Evolutionary conservation across 768 basidiomycete genomes (phyloP), one percentile per base, ranked within the genome.

Genomic region (Baorangia bicolor): DNA sequence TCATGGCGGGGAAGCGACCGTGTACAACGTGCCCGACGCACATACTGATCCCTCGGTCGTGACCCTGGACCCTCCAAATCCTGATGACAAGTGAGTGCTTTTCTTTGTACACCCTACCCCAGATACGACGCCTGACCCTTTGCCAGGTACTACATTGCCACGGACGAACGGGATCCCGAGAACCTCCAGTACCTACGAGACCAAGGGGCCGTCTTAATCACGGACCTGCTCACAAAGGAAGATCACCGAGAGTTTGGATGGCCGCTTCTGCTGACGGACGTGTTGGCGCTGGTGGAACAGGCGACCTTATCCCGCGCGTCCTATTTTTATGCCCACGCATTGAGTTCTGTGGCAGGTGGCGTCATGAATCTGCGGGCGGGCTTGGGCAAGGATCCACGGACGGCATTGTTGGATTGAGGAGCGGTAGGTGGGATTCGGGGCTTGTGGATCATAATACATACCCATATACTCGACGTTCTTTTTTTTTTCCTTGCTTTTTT

Each of bases 231-330:
- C 43, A 78, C 77, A 2, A 58, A 65, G n/a, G 73, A 77, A 23
- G 78, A 80, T 51, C 67, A 69, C 2, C 68, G 69, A 9, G 60
- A 57, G 28, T 69, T 73, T 30, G 77, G 76, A 7, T 80, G 79
- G 79, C 63, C 72, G 18, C 57, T 79, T 46, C 55, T 80, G 52
- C 20, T 79, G 55, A 76, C 75, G 35, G 79, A 79, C 51, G 70
- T 80, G 28, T 58, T 75, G 23, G 76, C 72, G 13, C 58, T 78
- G 31, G 68, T 78, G 34, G 78, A 79, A 53, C 79, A 80, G 62
- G 64, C 70, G 23, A 49, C 73, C 51, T 60, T 78, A 55, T 58
- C 72, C 0, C 69, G 64, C n/a, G 63, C 71, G 11, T 69, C 66
- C 0, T 79, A 69, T 53, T 80, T 80, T 53, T 79, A 77, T 18